Evolutionary conservation across 148 eudicot species (phyloP), one percentile per base, ranked within the genome.

Genomic region (Rhododendron kiyosumense): DNA sequence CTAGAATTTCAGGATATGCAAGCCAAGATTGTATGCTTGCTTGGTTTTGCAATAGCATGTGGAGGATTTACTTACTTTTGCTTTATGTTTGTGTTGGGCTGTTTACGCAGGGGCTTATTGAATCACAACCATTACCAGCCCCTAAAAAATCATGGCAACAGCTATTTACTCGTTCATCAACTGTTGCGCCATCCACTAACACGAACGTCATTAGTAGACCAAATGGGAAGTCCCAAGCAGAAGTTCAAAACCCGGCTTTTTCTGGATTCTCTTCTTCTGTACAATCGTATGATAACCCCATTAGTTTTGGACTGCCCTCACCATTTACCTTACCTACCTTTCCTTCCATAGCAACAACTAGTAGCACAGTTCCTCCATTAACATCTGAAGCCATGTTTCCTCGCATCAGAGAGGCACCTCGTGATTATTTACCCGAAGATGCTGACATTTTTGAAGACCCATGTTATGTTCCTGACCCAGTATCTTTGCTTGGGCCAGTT

Each of bases 371-470:
- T 89, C 86, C 87, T 89, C 93, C 93, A 52, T 82, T 89, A 85
- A 91, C 92, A 83, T 90, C 93, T 87, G 93, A 93, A 87, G 87
- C 92, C 38, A 87, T 89, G 78, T 91, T 94, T 89, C 93, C 91
- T 84, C 90, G 88, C 75, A 86, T 86, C 85, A 90, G 90, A 65
- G 93, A 92, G 78, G 74, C 78, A 77, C 88, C 90, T 82, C 89
- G 85, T 87, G 94, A 95, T 81, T 78, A 89, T 85, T 91, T 95
- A 83, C 93, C 94, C 4, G 98, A 97, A 88, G 99, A 94, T 84
- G 91, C 93, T 5, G 99, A 97, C 87, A 92, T 93, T 84, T 97
- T 97, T 90, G 99, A 95, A 96, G 99, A 97, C 85, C 98, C 99
- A 22, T 94, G 98, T 87, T 97, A 97, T 92, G 93, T 92, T 89